Conservation (phyloP, 2,329 filamentous ascomycete species). For the Immersiporthe knoxdaviesiana region DNA sequence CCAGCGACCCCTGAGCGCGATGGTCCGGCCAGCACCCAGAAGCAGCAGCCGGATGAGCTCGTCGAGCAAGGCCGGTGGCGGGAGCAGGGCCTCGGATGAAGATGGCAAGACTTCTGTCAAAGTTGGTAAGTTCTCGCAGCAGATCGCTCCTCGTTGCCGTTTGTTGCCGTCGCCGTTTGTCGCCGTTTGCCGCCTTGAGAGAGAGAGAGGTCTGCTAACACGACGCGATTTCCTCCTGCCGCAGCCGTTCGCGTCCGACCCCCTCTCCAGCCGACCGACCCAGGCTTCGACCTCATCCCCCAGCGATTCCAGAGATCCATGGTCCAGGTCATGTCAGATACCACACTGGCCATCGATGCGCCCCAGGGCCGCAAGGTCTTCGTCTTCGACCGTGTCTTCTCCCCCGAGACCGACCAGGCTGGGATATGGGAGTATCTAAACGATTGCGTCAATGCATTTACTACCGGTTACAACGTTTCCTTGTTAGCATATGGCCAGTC, state of each 20-base stretch:
- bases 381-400: slow-evolving; percentile 94
- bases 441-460: slow-evolving; percentile 86
- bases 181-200: background rate
- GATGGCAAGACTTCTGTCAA: slow-evolving; percentile 89
- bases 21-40: slow-evolving; percentile 72
- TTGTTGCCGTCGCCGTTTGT: background rate
- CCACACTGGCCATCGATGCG: slow-evolving; percentile 84
- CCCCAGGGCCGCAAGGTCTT: slow-evolving; percentile 93
- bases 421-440: slow-evolving; percentile 93
- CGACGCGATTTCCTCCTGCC: slow-evolving; percentile 5
- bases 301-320: slow-evolving; percentile 93
- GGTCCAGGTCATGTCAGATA: slow-evolving; percentile 85
- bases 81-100: slow-evolving; percentile 86
- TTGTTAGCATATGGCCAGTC: slow-evolving; percentile 97
- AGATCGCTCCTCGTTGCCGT: background rate
- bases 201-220: background rate
- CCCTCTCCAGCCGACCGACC: slow-evolving; percentile 79
- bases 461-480: slow-evolving; percentile 98
- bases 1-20: slow-evolving; percentile 77
- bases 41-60: slow-evolving; percentile 87
- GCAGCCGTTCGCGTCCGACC: slow-evolving; percentile 91
- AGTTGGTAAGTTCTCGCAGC: slow-evolving; percentile 74
- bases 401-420: slow-evolving; percentile 79
- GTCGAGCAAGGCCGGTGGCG: slow-evolving; percentile 73
- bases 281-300: slow-evolving; percentile 92